Conservation (phyloP, 345 rosid species). For the Citrus reticulata region DNA sequence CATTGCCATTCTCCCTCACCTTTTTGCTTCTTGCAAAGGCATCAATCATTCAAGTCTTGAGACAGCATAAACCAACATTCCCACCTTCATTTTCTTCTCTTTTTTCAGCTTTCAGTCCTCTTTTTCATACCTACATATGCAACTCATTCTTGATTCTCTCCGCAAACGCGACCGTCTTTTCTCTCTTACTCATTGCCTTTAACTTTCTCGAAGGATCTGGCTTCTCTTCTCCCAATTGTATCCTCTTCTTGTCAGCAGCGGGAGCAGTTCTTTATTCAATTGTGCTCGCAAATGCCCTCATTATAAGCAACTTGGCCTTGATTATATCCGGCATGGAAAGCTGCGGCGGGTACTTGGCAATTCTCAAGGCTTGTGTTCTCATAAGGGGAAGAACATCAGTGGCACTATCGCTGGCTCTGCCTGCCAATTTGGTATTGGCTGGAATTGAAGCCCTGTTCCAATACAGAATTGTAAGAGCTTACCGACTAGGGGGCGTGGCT, state of each 20-base stretch:
- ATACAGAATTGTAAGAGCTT: slow-evolving; percentile 41
- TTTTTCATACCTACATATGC: slow-evolving; percentile 47
- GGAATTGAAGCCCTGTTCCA: slow-evolving; percentile 78
- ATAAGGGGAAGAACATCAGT: slow-evolving; percentile 56
- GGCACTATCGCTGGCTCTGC: slow-evolving; percentile 69
- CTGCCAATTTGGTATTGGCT: slow-evolving; percentile 51
- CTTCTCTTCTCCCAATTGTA: slow-evolving; percentile 31
- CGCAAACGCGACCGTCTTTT: slow-evolving; percentile 72
- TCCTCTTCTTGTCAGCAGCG: slow-evolving; percentile 39
- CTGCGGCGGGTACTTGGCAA: slow-evolving; percentile 49
- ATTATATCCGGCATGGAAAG: slow-evolving; percentile 48
- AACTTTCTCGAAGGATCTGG: slow-evolving; percentile 38
- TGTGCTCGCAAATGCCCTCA: slow-evolving; percentile 54
- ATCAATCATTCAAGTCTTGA: slow-evolving; percentile 34
- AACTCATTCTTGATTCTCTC: slow-evolving; percentile 56
- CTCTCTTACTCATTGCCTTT: slow-evolving; percentile 50
- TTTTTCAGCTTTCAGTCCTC: slow-evolving; percentile 37
- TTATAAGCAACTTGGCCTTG: slow-evolving; percentile 66
- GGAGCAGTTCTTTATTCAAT: slow-evolving; percentile 67
- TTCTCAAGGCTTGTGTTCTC: slow-evolving; percentile 61
- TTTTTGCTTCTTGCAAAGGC: slow-evolving; percentile 72
- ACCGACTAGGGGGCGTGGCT: slow-evolving; percentile 16
- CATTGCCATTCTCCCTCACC: slow-evolving; percentile 74
- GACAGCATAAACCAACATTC: slow-evolving; percentile 13
- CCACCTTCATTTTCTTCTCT: slow-evolving; percentile 35